Evolutionary conservation across 225 moss, liverwort and hornwort genomes (phyloP).

Genomic region (Sphagnum contortum): DNA sequence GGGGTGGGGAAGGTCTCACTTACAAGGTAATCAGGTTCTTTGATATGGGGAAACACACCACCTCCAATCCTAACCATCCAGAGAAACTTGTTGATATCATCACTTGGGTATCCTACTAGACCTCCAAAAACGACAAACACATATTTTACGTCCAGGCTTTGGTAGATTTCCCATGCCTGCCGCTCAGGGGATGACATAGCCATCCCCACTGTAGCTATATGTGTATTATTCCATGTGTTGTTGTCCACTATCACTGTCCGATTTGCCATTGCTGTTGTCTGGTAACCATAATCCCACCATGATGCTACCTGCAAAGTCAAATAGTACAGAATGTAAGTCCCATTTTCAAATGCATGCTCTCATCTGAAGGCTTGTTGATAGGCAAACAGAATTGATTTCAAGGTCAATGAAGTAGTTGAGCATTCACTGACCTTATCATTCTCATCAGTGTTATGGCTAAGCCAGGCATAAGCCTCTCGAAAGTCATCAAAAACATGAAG

Average conservation of each 20-base stretch:
- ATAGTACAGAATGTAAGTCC: neutral
- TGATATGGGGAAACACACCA: slow-evolving; percentile 95
- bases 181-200: slow-evolving; percentile 99
- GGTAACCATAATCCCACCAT: slow-evolving; percentile 99
- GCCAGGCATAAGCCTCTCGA: slow-evolving; percentile 95
- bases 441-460: slow-evolving; percentile 82
- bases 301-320: slow-evolving; percentile 64
- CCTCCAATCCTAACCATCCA: slow-evolving; percentile 99
- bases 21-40: slow-evolving; percentile 96
- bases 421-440: slow-evolving; percentile 59
- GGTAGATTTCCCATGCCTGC: slow-evolving; percentile 97
- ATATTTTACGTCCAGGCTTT: slow-evolving; percentile 86
- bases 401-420: too few species aligned
- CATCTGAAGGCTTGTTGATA: too few species aligned
- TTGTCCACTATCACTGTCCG: slow-evolving; percentile 99
- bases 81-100: slow-evolving; percentile 98
- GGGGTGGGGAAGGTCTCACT: slow-evolving; percentile 6
- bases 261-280: slow-evolving; percentile 99
- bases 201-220: slow-evolving; percentile 98
- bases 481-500: slow-evolving; percentile 97
- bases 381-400: too few species aligned
- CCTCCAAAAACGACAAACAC: slow-evolving; percentile 99
- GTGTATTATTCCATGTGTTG: slow-evolving; percentile 99
- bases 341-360: too few species aligned
- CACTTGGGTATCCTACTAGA: slow-evolving; percentile 97